phyloP scores from a whole-genome alignment of 1,139 yeast species.

The Taphrina wiesneri region DNA sequence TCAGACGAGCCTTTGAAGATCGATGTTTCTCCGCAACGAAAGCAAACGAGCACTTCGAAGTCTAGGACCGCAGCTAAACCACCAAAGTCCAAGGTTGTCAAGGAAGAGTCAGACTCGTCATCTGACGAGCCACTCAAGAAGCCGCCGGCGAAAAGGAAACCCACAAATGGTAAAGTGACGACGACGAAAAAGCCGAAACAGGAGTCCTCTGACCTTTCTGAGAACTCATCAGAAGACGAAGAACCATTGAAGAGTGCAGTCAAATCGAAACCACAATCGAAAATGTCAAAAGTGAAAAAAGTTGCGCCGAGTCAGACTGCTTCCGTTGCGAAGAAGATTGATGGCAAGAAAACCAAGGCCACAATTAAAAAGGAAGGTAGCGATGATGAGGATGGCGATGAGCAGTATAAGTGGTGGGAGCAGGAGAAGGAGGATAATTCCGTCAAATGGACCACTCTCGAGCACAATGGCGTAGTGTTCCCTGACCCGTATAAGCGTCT shows the following conservation, averaged over 20 bases:
- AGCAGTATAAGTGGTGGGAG: constrained; percentile 84
- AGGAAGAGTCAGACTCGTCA: constrained; percentile 16
- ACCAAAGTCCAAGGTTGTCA: background rate
- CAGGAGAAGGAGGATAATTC: constrained; percentile 70
- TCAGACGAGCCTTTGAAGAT: background rate
- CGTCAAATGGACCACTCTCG: constrained; percentile 80
- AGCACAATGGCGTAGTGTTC: constrained; percentile 86
- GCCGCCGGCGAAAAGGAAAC: constrained; percentile 28
- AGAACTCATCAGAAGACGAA: constrained; percentile 17
- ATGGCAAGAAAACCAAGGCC: constrained; percentile 29
- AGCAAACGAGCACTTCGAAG: background rate
- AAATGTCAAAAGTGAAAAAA: constrained; percentile 11
- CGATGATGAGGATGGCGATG: constrained; percentile 60
- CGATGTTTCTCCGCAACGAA: background rate
- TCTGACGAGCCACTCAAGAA: constrained; percentile 20
- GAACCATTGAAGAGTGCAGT: constrained; percentile 10
- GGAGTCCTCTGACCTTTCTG: constrained; percentile 7
- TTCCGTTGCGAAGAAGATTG: constrained; percentile 2
- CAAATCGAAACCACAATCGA: constrained; percentile 23
- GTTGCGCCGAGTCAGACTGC: constrained; percentile 12
- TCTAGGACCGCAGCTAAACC: background rate
- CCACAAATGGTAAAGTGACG: constrained; percentile 10
- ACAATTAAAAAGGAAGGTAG: constrained; percentile 33
- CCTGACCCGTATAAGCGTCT: constrained; percentile 90
- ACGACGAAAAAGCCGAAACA: background rate